These are phyloP conservation scores for Quercus mongolica DNA, from an alignment of 306 rosid species.

Conservation along the genomic window DNA sequence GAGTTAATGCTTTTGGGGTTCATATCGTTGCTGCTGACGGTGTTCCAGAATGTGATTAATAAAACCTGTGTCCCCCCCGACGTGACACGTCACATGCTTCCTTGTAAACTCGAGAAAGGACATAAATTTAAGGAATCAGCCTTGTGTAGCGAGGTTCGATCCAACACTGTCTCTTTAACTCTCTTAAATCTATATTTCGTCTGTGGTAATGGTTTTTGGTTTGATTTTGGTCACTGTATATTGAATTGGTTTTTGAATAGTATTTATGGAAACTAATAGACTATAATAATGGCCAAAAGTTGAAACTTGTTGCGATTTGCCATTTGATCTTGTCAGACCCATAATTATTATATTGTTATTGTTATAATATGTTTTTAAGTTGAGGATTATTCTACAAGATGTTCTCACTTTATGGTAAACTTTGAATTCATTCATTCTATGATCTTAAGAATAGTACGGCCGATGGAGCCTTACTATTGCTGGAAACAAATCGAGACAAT, in stretches of 20 bases:
- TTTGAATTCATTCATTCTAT: no score
- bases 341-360: neutral
- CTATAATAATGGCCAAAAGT: neutral
- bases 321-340: neutral
- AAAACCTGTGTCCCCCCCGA: conserved; percentile 53
- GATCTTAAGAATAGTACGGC: no score
- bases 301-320: neutral
- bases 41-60: conserved; percentile 58
- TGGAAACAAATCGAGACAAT: no score
- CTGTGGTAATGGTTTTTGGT: no score
- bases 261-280: neutral
- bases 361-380: neutral
- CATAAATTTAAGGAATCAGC: neutral
- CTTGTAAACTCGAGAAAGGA: conserved; percentile 32
- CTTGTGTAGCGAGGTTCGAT: no score
- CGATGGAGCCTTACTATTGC: no score
- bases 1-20: conserved; percentile 93
- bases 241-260: neutral
- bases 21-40: conserved; percentile 82
- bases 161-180: no score
- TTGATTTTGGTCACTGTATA: no score
- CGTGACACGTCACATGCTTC: conserved; percentile 54
- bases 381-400: neutral
- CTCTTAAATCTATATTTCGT: no score
- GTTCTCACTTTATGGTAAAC: neutral